Evolutionary conservation across 768 basidiomycete species (phyloP).

Genomic region (Suillus subluteus): DNA sequence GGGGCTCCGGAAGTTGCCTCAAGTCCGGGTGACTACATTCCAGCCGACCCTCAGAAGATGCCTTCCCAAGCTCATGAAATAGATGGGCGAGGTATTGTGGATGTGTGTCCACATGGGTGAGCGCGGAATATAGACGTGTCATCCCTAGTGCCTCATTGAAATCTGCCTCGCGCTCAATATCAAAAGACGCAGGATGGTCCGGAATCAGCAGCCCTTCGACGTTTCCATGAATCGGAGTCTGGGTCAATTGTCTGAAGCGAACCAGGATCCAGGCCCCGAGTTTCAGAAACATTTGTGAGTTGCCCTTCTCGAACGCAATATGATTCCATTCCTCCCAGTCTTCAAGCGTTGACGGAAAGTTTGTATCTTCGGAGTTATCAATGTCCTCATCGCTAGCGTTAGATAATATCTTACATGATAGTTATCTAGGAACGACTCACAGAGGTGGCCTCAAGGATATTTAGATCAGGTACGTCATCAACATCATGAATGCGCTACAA

Average conservation of each 20-base stretch:
- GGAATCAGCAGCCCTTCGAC: not conserved
- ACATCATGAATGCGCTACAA: too few relatives aligned
- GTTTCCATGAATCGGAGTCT: not conserved
- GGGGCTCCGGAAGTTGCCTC: too few relatives aligned
- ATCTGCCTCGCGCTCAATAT: not conserved
- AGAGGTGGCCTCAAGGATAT: too few relatives aligned
- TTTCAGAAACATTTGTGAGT: not conserved
- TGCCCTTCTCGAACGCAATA: not conserved
- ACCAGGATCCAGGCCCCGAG: not conserved
- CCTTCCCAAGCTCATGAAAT: not conserved
- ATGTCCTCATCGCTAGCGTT: too few relatives aligned
- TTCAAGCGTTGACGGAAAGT: not conserved
- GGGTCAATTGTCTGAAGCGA: not conserved
- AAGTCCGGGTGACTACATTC: too few relatives aligned
- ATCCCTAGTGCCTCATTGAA: not conserved
- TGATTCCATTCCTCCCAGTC: not conserved
- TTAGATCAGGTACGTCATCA: too few relatives aligned
- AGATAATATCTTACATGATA: too few relatives aligned
- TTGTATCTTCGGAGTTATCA: too few relatives aligned
- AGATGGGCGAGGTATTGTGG: not conserved
- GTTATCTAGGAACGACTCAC: too few relatives aligned
- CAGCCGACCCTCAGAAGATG: not conserved
- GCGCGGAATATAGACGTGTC: not conserved
- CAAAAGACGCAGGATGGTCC: not conserved
- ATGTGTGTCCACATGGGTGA: not conserved